Conservation (phyloP, 305 asterid species). For the Solanum hybrid region DNA sequence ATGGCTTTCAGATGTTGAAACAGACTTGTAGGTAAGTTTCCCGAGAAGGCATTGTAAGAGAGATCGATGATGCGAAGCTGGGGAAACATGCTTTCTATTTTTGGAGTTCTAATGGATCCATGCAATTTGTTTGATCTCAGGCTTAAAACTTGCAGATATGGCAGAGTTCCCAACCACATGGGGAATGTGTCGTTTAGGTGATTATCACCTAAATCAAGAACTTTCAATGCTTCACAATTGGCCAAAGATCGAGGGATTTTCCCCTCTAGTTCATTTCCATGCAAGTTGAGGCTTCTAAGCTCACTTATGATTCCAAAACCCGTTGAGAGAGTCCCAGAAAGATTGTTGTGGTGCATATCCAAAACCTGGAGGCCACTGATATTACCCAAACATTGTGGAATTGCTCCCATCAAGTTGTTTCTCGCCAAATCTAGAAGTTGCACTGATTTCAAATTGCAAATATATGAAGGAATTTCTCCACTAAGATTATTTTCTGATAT, state of each 20-base stretch:
- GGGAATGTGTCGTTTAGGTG: neutral
- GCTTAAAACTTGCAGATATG: neutral
- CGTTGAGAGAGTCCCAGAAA: neutral
- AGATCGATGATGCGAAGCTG: neutral
- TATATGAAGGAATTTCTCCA: neutral
- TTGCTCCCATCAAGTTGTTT: neutral
- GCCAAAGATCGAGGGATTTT: neutral
- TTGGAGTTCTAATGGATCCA: neutral
- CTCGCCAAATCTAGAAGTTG: neutral
- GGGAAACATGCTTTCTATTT: neutral
- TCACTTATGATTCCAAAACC: neutral
- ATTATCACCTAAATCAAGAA: neutral
- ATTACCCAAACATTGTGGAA: neutral
- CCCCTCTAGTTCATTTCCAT: neutral
- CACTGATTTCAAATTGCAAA: neutral
- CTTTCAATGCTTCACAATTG: neutral
- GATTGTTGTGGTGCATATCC: neutral
- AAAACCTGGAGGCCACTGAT: neutral
- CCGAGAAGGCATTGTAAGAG: neutral
- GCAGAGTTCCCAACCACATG: neutral
- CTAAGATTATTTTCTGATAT: neutral
- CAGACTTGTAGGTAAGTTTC: neutral
- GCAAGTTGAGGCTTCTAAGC: neutral
- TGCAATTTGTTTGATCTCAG: neutral
- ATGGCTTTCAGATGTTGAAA: neutral